Evolutionary conservation across 305 asterid genomes (phyloP).

Genomic region (Fraxinus latifolia): DNA sequence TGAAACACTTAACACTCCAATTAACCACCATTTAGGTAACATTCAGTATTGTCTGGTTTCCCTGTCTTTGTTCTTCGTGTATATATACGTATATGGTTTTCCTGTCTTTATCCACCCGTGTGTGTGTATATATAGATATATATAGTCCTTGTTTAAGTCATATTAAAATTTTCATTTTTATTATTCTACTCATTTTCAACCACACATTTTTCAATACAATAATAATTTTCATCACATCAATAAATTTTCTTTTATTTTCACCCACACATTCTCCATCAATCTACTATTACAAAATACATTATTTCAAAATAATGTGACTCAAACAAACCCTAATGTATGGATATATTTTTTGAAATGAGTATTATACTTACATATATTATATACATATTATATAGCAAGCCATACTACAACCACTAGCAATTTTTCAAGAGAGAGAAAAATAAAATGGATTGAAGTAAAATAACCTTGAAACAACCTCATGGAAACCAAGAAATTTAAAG

Average conservation of each 20-base stretch:
- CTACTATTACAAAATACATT: no score
- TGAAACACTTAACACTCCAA: not conserved
- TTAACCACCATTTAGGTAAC: not conserved
- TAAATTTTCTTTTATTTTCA: no score
- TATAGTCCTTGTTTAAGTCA: no score
- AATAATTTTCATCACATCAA: no score
- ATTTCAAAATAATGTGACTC: no score
- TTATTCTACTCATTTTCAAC: no score
- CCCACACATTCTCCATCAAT: no score
- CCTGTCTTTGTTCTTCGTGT: not conserved
- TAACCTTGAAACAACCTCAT: constrained; percentile 13
- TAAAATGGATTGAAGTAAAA: no score
- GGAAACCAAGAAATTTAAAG: constrained; percentile 33
- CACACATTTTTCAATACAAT: no score
- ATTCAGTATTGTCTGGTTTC: constrained; percentile 10
- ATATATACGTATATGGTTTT: not conserved
- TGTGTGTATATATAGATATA: no score
- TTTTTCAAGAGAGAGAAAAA: not conserved
- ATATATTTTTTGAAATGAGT: not conserved
- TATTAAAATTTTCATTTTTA: no score
- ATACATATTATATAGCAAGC: not conserved
- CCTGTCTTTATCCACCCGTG: constrained; percentile 18
- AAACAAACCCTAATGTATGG: not conserved
- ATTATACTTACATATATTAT: not conserved
- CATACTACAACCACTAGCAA: not conserved